Percentiles rank a stretch among this genome's conserved stretches.
Conservation (phyloP, 2,329 filamentous ascomycete genomes). For the Trichothecium roseum region DNA sequence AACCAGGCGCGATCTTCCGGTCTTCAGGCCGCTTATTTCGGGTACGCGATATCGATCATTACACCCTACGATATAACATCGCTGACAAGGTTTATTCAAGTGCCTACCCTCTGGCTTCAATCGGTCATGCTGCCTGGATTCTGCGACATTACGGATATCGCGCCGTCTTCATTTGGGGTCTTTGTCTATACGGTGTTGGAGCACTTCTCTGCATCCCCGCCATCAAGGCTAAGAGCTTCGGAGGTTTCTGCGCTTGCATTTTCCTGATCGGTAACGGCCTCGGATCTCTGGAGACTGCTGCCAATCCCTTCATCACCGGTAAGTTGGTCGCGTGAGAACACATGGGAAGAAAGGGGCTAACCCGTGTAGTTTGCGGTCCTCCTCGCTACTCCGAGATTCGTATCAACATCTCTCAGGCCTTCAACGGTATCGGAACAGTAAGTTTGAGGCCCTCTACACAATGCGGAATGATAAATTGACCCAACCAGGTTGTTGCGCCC, state of each 20-base stretch:
- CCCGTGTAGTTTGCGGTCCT: constrained; percentile 36
- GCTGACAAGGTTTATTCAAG: constrained; percentile 20
- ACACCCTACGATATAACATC: background rate
- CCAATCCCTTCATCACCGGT: constrained; percentile 62
- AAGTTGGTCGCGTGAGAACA: constrained; percentile 1
- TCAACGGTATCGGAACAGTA: constrained; percentile 67
- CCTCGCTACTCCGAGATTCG: constrained; percentile 63
- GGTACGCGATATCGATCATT: constrained; percentile 27
- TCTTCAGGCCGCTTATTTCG: constrained; percentile 41
- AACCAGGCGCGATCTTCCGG: constrained; percentile 32
- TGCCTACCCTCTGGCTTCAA: constrained; percentile 60
- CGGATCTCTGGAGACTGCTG: constrained; percentile 65
- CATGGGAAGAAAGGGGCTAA: background rate
- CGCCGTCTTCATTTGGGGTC: constrained; percentile 57
- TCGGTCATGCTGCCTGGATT: constrained; percentile 52
- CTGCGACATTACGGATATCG: constrained; percentile 56
- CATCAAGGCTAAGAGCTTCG: constrained; percentile 55
- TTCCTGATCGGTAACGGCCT: constrained; percentile 68
- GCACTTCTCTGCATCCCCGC: constrained; percentile 45
- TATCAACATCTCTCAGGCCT: constrained; percentile 67
- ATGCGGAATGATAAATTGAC: background rate
- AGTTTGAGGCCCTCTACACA: constrained; percentile 17
- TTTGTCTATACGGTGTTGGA: constrained; percentile 56
- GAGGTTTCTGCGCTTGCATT: constrained; percentile 61
- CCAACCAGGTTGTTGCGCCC: constrained; percentile 29